These are phyloP conservation scores for Spathaspora sp. DNA, from an alignment of 1,139 yeast species.

Conservation along the genomic window DNA sequence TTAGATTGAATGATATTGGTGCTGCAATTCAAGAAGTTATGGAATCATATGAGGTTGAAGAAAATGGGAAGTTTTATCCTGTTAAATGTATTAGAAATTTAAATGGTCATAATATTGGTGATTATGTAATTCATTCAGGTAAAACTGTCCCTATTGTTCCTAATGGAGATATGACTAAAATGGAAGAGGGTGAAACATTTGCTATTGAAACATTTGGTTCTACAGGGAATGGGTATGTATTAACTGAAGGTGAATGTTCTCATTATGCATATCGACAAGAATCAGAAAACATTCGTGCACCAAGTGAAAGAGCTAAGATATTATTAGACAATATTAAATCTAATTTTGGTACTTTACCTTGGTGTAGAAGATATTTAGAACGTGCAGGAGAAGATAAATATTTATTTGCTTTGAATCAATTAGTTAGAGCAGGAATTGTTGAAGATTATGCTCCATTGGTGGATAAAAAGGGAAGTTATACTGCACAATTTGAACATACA, in stretches of 20 bases:
- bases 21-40: slow-evolving; percentile 94
- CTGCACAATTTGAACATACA: slow-evolving; percentile 97
- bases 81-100: slow-evolving; percentile 88
- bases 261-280: slow-evolving; percentile 76
- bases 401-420: slow-evolving; percentile 79
- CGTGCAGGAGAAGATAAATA: slow-evolving; percentile 90
- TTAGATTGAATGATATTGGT: slow-evolving; percentile 90
- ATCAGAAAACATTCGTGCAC: slow-evolving; percentile 40
- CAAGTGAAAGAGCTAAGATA: slow-evolving; percentile 65
- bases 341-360: slow-evolving; percentile 91
- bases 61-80: slow-evolving; percentile 82
- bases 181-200: slow-evolving; percentile 98
- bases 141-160: slow-evolving; percentile 95
- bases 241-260: slow-evolving; percentile 86
- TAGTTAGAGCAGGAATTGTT: slow-evolving; percentile 83
- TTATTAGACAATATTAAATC: slow-evolving; percentile 68
- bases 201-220: slow-evolving; percentile 98
- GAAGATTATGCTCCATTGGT: slow-evolving; percentile 97
- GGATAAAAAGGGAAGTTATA: slow-evolving; percentile 81
- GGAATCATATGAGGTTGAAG: slow-evolving; percentile 94
- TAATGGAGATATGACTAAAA: slow-evolving; percentile 89
- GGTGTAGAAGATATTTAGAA: slow-evolving; percentile 94
- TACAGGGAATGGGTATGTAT: slow-evolving; percentile 91
- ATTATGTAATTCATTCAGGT: slow-evolving; percentile 86
- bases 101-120: slow-evolving; percentile 91